Base-by-base conservation (phyloP, 495 filamentous ascomycete genomes). In the Hypoxylon rickii region DNA sequence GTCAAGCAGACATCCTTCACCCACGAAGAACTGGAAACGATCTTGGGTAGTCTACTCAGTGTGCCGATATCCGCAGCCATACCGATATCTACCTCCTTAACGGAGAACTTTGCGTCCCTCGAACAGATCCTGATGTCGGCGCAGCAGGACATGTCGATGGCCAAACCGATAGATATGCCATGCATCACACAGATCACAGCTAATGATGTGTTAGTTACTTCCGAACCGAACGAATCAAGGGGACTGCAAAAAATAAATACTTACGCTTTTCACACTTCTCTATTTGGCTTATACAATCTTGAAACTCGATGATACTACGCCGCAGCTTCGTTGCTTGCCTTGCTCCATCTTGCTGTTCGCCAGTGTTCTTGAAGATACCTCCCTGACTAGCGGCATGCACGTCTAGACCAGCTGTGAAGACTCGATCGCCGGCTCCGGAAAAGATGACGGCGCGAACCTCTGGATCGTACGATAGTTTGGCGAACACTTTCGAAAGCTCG, bases 71-170 rank as follows among this genome's bases (percentile, higher is more conserved):
- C 94, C 12, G 94, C 94, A 10, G 94, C 94, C 20, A 98, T 70
- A 0, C 94, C 94, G 29, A 97, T 95, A 66, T 97, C 94, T 11
- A 96, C 90, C 74, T 97, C 95, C 66, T 96, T 96, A 17, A 97
- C 90, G 0, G 85, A 76, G 60, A 97, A 89, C 18, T 74, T 76
- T 1, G 84, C 78, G 41, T 85, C 79, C 11, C 72, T 64, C 0
- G 85, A 76, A 61, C 83, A 88, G 51, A 97, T 73, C 10, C 94
- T 84, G 44, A 98, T 80, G 65, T 97, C 94, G 40, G 86, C 83
- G 43, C 87, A 85, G 34, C 83, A 83, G 40, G 85, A 76, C 37
- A 98, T 78, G 67, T 98, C 94, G 61, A 98, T 86, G 7, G 86
- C 94, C 18, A 97, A 78, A 1, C 94, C 94, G 44, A 88, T 81